Evolutionary conservation across 495 filamentous ascomycete genomes (phyloP), one percentile per base, ranked within the genome.

Genomic region (Penicillium ochrochloron): DNA sequence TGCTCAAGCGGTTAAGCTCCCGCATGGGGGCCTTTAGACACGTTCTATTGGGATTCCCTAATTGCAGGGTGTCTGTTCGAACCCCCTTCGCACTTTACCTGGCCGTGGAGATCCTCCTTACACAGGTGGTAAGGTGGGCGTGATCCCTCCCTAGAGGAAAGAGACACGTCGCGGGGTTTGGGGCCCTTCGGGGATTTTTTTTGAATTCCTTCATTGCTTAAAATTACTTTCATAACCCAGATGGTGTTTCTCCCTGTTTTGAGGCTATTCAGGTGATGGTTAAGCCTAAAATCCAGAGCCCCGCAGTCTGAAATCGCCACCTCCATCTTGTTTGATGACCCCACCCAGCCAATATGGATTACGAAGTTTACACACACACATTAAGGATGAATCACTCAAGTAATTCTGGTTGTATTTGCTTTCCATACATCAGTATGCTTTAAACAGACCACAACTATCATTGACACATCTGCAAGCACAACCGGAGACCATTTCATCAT

Each of bases 151-250:
- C n/a, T 10, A 44, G 42, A 44, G 42, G 42, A 21, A 44, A 44
- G 42, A 50, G 8, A 50, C 14, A 23, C 46, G 46, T 4, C 15
- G 10, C 25, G 10, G 3, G 23, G 23, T 25, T 29, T 27, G 23
- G 46, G 11, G 46, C 46, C 46, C 46, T 50, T 50, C 21, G 46
- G 46, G 11, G 46, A 50, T 50, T 50, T 29, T 50, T 50, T 50
- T 23, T 50, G n/a, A 1, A 12, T 27, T 27, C 0, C 1, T 50
- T 14, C 10, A 27, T 50, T 50, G 23, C 6, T 6, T n/a, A 12
- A 4, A 12, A 5, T 5, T 27, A 27, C 25, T 27, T 27, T 27
- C 25, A 27, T 27, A 27, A 27, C 25, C 1, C 25, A 27, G 25
- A 27, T 4, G 25, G 25, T 27, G 25, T 27, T 27, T 27, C 25